phyloP scores from a whole-genome alignment of 2,329 filamentous ascomycete species.

The Epichloe baconii region DNA sequence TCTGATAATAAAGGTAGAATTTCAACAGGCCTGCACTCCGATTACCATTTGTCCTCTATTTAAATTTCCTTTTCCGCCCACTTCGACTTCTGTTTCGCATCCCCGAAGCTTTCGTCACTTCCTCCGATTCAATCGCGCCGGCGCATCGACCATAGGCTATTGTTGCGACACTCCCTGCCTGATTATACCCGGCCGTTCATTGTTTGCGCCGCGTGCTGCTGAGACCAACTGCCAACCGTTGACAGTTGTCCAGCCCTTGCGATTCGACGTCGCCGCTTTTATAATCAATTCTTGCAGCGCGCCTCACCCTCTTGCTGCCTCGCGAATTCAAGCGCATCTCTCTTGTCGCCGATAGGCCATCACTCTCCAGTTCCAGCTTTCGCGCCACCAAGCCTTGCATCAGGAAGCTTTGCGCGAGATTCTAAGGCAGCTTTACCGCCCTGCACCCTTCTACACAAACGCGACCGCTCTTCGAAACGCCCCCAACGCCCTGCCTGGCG shows the following conservation, averaged over 20 bases:
- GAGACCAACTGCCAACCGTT: slow-evolving; percentile 1
- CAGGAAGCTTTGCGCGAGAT: not conserved
- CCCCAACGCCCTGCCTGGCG: not conserved
- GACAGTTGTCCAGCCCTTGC: not conserved
- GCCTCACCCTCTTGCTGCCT: not conserved
- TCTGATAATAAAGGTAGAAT: not conserved
- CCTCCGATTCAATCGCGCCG: not conserved
- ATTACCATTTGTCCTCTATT: not conserved
- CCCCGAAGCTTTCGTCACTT: not conserved
- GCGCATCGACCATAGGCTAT: slow-evolving; percentile 1
- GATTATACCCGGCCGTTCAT: not conserved
- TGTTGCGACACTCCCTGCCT: slow-evolving; percentile 2
- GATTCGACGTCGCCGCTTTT: not conserved
- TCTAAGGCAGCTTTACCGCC: not conserved
- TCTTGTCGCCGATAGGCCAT: not conserved
- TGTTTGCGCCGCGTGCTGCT: slow-evolving; percentile 2
- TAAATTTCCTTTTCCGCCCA: not conserved
- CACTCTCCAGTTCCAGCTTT: not conserved
- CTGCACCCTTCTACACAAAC: not conserved
- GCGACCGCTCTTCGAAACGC: not conserved
- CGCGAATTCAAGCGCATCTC: not conserved
- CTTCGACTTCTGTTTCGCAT: not conserved
- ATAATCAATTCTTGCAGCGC: not conserved
- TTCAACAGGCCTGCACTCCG: not conserved
- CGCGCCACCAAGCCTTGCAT: not conserved